A percentile compares a stretch with the other conserved stretches of the same genome.
Conservation (phyloP, 169 alveolate species). For the Eimeria zaria region DNA sequence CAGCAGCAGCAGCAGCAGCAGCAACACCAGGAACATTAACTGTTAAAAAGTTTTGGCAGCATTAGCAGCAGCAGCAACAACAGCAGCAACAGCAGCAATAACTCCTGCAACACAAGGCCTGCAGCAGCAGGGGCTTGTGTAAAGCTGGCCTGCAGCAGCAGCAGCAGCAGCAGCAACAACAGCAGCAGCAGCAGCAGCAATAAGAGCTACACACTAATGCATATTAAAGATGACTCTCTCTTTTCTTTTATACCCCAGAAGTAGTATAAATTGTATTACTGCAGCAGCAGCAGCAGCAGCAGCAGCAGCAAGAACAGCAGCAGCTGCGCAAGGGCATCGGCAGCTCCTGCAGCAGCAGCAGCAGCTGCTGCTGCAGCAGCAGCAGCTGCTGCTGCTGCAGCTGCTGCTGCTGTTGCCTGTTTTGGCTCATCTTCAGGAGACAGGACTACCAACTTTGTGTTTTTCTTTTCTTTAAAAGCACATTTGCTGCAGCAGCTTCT, state of each 20-base stretch:
- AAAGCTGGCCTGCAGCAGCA: neutral
- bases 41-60: neutral
- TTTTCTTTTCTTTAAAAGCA: neutral
- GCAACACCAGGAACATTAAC: constrained; percentile 9
- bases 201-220: neutral
- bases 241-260: neutral
- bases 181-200: constrained; percentile 19
- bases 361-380: constrained; percentile 38
- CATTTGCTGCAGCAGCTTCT: neutral
- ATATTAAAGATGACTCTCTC: neutral
- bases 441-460: neutral
- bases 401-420: constrained; percentile 23
- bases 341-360: constrained; percentile 54
- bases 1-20: constrained; percentile 30
- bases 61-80: neutral
- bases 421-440: neutral
- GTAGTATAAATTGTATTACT: neutral
- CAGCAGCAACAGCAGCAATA: constrained; percentile 18
- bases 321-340: constrained; percentile 25
- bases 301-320: constrained; percentile 7
- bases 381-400: constrained; percentile 23
- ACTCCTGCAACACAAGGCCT: constrained; percentile 17
- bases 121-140: neutral
- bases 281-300: neutral
- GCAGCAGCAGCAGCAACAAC: no score